A percentile compares a stretch with the other conserved stretches of the same genome.
These are phyloP conservation scores for Ganoderma multipileum DNA, from an alignment of 1,284 basidiomycete genomes.

Conservation along the genomic window DNA sequence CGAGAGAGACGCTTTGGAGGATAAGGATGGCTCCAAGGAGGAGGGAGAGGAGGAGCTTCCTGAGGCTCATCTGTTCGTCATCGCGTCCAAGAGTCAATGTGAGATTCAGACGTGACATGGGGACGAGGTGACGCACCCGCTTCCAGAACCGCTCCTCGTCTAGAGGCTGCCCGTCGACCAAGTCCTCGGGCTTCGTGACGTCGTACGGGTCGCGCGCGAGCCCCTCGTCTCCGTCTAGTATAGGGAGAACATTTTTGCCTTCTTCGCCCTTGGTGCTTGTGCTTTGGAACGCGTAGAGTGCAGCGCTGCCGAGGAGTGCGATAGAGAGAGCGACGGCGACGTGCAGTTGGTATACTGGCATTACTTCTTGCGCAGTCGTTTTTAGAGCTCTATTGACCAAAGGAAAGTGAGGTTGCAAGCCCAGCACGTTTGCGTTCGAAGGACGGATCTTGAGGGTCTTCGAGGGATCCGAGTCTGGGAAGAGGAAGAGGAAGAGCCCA, in stretches of 20 bases:
- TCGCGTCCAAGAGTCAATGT: constrained; percentile 13
- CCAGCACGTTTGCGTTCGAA: background rate
- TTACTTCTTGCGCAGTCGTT: background rate
- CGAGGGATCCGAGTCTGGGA: background rate
- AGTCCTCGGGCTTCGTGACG: constrained; percentile 73
- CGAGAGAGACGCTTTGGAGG: constrained; percentile 59
- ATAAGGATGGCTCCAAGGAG: constrained; percentile 53
- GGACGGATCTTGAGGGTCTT: background rate
- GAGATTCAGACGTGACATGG: background rate
- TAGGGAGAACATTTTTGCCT: constrained; percentile 65
- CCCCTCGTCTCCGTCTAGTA: constrained; percentile 44
- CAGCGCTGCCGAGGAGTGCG: constrained; percentile 52
- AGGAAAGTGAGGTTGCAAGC: background rate
- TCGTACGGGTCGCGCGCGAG: constrained; percentile 75
- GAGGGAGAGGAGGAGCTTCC: constrained; percentile 56
- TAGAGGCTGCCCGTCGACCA: constrained; percentile 79
- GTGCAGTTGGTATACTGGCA: constrained; percentile 69
- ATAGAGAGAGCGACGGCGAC: constrained; percentile 57
- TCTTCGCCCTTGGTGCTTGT: constrained; percentile 44
- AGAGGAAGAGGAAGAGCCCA: background rate
- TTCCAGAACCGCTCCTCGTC: constrained; percentile 77
- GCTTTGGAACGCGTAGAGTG: constrained; percentile 44
- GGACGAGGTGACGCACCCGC: constrained; percentile 50
- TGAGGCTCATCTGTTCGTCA: constrained; percentile 16
- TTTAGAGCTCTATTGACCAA: background rate